phyloP scores from a whole-genome alignment of 306 rosid species.

The Luffa acutangula region DNA sequence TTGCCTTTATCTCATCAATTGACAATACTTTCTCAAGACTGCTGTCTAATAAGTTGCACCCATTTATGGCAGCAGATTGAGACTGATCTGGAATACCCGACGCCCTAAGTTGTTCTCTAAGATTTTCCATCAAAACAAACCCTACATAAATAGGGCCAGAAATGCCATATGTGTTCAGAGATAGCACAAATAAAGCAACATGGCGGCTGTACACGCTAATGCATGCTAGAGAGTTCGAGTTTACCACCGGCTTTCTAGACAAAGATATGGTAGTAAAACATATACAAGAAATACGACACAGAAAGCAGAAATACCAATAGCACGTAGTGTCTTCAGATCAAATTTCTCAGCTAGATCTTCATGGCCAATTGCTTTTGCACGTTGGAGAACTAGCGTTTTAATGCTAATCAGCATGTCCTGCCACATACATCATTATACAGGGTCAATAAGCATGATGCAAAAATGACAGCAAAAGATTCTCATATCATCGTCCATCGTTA shows the following conservation, averaged over 20 bases:
- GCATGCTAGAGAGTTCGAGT: background rate
- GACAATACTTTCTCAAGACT: conserved; percentile 21
- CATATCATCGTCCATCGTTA: background rate
- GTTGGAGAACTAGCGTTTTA: conserved; percentile 44
- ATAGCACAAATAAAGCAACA: background rate
- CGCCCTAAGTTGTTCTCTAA: conserved; percentile 34
- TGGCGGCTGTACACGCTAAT: background rate
- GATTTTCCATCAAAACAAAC: conserved; percentile 49
- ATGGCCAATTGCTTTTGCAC: conserved; percentile 42
- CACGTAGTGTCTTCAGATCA: conserved; percentile 55
- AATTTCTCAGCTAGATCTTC: conserved; percentile 40
- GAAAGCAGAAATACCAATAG: conserved; percentile 47
- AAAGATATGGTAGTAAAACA: background rate
- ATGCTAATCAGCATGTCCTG: conserved; percentile 68
- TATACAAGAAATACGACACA: background rate
- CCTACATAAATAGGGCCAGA: conserved; percentile 25
- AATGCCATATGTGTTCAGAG: background rate
- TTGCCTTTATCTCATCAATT: conserved; percentile 37
- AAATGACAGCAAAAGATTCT: background rate
- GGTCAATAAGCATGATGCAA: background rate
- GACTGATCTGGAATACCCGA: conserved; percentile 18
- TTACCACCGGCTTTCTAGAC: background rate
- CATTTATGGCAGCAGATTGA: conserved; percentile 22
- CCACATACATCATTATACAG: background rate
- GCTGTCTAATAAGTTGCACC: conserved; percentile 41